Evolutionary conservation across 352 stramenopile species (phyloP).

Genomic region (Globisporangium viniferum): DNA sequence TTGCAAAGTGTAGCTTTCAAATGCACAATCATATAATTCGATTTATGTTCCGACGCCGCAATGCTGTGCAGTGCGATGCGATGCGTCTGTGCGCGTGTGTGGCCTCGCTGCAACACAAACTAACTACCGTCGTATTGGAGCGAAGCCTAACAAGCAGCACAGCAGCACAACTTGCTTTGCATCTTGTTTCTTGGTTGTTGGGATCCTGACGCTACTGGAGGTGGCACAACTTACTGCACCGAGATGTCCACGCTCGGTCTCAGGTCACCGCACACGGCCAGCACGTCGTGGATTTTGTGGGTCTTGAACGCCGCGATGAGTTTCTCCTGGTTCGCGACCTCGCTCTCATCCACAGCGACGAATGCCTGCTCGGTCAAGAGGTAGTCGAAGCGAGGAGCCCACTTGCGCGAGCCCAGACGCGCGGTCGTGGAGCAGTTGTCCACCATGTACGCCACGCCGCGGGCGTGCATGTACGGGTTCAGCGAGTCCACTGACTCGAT

Average conservation of each 20-base stretch:
- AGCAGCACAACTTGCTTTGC: not conserved
- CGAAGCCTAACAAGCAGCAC: not conserved
- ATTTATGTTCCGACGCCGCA: not conserved
- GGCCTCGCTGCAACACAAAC: not conserved
- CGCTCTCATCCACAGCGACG: conserved; percentile 93
- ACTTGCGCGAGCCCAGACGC: conserved; percentile 97
- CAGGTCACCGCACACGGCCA: conserved; percentile 94
- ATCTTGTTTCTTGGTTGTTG: not conserved
- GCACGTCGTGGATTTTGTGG: conserved; percentile 96
- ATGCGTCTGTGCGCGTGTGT: not conserved
- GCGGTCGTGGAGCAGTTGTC: conserved; percentile 99
- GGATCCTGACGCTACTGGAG: conserved; percentile 6
- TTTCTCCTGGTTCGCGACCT: conserved; percentile 74
- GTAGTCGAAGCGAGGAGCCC: conserved; percentile 98
- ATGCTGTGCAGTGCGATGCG: not conserved
- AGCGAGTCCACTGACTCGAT: conserved; percentile 98
- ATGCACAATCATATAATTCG: conserved; percentile 14
- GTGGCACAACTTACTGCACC: conserved; percentile 53
- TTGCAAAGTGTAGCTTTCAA: not conserved
- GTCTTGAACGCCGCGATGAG: conserved; percentile 95
- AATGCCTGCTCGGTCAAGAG: conserved; percentile 97
- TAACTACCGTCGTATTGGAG: conserved; percentile 2
- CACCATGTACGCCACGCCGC: conserved; percentile 98
- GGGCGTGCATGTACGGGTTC: conserved; percentile 98
- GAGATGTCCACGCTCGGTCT: conserved; percentile 96